phyloP scores from a whole-genome alignment of 768 basidiomycete genomes.

The Cantharellus cinnabarinus region DNA sequence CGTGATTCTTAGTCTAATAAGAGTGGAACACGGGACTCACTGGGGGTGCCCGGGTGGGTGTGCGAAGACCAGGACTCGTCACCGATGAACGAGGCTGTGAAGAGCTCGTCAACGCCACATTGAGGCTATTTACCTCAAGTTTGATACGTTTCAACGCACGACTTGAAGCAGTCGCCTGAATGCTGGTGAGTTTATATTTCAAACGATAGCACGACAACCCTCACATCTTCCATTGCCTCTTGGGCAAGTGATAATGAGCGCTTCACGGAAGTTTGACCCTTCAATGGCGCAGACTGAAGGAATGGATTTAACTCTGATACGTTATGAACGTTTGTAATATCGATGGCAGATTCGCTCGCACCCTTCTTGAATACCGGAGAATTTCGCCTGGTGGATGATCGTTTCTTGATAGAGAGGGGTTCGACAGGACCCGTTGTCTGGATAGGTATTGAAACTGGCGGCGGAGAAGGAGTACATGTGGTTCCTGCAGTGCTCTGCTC shows the following conservation, averaged over 20 bases:
- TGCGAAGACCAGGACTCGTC: background rate
- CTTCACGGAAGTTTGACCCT: background rate
- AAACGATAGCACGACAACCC: no score
- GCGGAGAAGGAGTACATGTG: background rate
- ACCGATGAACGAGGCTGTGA: background rate
- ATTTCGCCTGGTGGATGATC: conserved; percentile 25
- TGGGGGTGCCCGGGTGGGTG: background rate
- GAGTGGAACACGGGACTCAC: background rate
- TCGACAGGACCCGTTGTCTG: conserved; percentile 31
- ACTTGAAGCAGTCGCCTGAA: no score
- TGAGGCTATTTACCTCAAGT: conserved; percentile 27
- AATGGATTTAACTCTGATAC: no score
- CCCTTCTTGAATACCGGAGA: background rate
- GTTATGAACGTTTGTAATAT: no score
- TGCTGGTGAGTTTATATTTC: no score
- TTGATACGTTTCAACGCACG: conserved; percentile 51
- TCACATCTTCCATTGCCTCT: conserved; percentile 30
- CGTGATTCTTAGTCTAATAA: background rate
- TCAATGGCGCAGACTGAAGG: no score
- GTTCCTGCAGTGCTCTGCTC: background rate
- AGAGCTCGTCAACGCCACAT: background rate
- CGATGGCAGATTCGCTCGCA: no score
- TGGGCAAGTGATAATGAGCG: conserved; percentile 24
- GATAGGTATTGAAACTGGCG: conserved; percentile 11
- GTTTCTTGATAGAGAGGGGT: conserved; percentile 74